Base-by-base conservation (phyloP, 306 rosid species). In the Purshia tridentata region DNA sequence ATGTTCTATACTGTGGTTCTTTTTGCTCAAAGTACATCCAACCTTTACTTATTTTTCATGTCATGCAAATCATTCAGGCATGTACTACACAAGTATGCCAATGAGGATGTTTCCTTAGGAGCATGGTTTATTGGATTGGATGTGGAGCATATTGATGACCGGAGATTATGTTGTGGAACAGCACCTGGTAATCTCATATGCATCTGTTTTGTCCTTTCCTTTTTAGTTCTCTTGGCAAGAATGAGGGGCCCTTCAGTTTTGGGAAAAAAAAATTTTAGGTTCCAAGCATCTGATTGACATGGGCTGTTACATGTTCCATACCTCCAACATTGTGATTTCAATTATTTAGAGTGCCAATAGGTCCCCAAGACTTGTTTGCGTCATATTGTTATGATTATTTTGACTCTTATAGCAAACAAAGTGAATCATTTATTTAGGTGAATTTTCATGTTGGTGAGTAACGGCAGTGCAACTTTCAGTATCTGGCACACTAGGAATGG, bases 131-230 rank as follows among this genome's bases (percentile, higher is more conserved):
- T 86, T 22, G 90, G 90, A 72, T 70, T 86, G 86, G 90, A 86
- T 55, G 84, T 67, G 8, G 88, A 86, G 74, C 90, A 86, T 53
- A 83, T 86, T 16, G 90, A 86, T 70, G 90, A 86, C 76, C 76
- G 90, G 9, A 73, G 90, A 81, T 81, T 86, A 79, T 86, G 90
- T 77, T 86, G 90, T 16, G 90, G 90, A 48, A 86, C 90, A 68
- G 84, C 90, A 20, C 88, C 90, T 18, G 90, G 90, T 83, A 83
- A 75, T 53, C 55, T 68, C 67, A 42, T 57, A 9, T 19, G n/a
- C 57, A 4, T 47, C 35, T 22, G 14, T 56, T 19, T 54, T 10
- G 10, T 15, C 42, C 39, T n/a, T 13, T 46, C 15, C n/a, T 22
- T 22, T 23, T 22, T 50, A 6, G 40, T 40, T 65, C 7, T 8